A percentile compares a stretch with the other conserved stretches of the same genome.
phyloP scores from a whole-genome alignment of 176 grass and related monocot genomes.

The Panicum miliaceum region DNA sequence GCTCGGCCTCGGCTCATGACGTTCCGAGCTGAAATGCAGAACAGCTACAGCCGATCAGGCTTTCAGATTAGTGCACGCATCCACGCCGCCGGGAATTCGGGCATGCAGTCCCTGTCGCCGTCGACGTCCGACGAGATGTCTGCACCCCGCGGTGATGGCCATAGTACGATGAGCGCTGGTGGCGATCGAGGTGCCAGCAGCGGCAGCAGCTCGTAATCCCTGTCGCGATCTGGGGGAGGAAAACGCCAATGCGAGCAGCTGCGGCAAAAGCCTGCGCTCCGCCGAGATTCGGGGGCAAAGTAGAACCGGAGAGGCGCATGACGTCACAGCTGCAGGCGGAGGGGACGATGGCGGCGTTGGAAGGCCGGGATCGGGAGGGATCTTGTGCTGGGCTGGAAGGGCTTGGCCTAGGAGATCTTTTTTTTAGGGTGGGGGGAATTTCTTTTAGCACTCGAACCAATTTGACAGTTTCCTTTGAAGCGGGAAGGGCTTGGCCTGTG shows the following conservation, averaged over 20 bases:
- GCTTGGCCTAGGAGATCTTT: too few relatives aligned
- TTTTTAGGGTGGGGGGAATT: too few relatives aligned
- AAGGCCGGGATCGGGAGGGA: too few relatives aligned
- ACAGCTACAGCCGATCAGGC: too few relatives aligned
- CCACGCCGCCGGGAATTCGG: background rate
- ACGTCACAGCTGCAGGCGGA: background rate
- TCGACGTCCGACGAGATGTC: background rate
- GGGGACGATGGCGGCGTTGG: background rate
- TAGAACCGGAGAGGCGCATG: background rate
- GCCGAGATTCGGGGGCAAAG: constrained; percentile 33
- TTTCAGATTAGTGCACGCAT: too few relatives aligned
- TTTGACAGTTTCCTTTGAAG: background rate
- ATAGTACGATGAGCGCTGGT: background rate
- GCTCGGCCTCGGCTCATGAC: background rate
- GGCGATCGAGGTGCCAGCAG: background rate
- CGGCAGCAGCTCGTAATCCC: background rate
- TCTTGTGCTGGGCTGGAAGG: constrained; percentile 6
- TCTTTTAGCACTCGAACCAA: background rate
- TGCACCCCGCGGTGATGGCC: background rate
- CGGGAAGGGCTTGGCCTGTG: background rate
- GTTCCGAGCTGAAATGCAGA: background rate
- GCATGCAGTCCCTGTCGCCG: background rate
- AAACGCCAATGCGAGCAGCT: background rate
- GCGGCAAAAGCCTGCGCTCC: constrained; percentile 6
- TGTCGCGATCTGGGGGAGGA: constrained; percentile 4